Conservation (phyloP, 2,329 filamentous ascomycete genomes). For the Ophiognomonia clavigignenti-juglandacearum region DNA sequence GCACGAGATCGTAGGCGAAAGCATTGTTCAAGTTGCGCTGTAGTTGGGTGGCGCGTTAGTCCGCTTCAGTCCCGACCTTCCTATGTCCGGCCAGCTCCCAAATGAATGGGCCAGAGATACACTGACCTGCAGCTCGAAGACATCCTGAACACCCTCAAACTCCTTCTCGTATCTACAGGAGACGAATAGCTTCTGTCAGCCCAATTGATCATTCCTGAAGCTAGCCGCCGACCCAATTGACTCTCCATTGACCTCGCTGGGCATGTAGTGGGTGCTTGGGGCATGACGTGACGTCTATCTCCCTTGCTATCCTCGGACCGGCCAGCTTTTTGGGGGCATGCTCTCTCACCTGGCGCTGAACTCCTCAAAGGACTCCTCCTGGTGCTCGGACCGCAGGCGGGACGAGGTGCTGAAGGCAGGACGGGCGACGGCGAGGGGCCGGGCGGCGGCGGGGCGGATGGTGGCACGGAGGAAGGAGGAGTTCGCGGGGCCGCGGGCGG, state of each 20-base stretch:
- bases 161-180: conserved; percentile 94
- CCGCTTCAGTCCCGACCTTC: no score
- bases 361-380: conserved; percentile 98
- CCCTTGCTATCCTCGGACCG: background rate
- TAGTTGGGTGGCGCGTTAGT: no score
- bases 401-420: conserved; percentile 60
- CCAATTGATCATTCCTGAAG: conserved; percentile 24
- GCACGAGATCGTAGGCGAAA: conserved; percentile 99
- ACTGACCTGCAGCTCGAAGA: conserved; percentile 98
- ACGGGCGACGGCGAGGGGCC: conserved; percentile 37
- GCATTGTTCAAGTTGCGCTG: conserved; percentile 94
- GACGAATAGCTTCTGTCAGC: conserved; percentile 30
- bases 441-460: conserved; percentile 48
- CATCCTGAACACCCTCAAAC: conserved; percentile 94
- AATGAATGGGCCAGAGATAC: conserved; percentile 14
- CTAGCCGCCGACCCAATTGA: conserved; percentile 10
- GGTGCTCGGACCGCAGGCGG: conserved; percentile 57
- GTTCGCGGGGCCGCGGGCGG: conserved; percentile 61
- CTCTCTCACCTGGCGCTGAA: conserved; percentile 86
- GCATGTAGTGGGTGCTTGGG: background rate
- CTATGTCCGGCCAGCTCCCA: no score
- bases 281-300: conserved; percentile 9
- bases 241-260: conserved; percentile 16
- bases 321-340: conserved; percentile 13
- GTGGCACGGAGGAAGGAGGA: conserved; percentile 59